phyloP scores from a whole-genome alignment of 2,329 filamentous ascomycete genomes.

The Paraphaeosphaeria sporulosa region DNA sequence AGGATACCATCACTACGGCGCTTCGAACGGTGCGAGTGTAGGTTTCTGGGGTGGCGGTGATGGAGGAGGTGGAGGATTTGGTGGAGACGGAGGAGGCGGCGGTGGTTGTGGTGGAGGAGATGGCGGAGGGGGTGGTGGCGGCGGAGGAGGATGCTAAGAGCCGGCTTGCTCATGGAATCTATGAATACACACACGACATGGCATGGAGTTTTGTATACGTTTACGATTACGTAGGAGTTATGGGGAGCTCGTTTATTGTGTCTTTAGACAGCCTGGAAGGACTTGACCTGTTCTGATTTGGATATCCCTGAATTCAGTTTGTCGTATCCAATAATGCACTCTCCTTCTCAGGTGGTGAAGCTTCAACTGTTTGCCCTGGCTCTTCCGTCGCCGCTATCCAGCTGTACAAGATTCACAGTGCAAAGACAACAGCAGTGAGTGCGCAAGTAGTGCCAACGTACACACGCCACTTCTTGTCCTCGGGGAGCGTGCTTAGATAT shows the following conservation, averaged over 20 bases:
- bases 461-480: constrained; percentile 11
- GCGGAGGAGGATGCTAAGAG: not conserved
- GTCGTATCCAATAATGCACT: not conserved
- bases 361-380: not conserved
- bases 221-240: not conserved
- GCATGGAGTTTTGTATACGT: not conserved
- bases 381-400: not conserved
- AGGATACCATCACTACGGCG: not conserved
- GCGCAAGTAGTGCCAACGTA: constrained; percentile 10
- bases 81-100: not conserved
- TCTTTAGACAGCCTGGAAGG: not conserved
- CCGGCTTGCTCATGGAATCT: not conserved
- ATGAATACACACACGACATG: too few relatives aligned
- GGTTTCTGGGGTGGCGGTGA: not conserved
- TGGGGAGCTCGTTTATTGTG: not conserved
- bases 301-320: not conserved
- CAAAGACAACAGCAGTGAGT: constrained; percentile 10
- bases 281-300: not conserved
- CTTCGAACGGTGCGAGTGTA: not conserved
- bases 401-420: constrained; percentile 7
- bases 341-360: not conserved
- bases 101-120: not conserved
- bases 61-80: constrained; percentile 2
- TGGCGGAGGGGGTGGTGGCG: constrained; percentile 5
- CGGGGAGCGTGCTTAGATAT: constrained; percentile 11